A percentile compares a stretch with the other conserved stretches of the same genome.
phyloP scores from a whole-genome alignment of 78 protist species.

The Dictyostelium capitatum region DNA sequence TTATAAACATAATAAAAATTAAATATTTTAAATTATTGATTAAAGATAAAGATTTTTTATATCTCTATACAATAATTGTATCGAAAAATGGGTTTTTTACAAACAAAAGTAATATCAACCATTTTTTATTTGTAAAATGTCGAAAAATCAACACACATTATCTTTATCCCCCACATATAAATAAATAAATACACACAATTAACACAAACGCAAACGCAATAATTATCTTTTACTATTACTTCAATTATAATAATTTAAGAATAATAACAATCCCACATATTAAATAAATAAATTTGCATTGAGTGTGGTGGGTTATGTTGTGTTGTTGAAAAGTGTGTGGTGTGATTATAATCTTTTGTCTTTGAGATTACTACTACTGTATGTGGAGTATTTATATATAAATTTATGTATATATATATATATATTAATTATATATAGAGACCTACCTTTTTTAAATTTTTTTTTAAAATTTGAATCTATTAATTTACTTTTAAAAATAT shows the following conservation, averaged over 20 bases:
- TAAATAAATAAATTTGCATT: too few species aligned
- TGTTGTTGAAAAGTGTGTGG: too few species aligned
- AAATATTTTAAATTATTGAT: not conserved
- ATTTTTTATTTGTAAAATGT: slow-evolving; percentile 17
- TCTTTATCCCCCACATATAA: not conserved
- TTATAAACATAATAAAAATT: not conserved
- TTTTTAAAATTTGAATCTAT: too few species aligned
- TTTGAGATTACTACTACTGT: too few species aligned
- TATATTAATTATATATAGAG: too few species aligned
- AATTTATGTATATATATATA: not conserved
- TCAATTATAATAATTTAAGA: not conserved
- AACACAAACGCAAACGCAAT: not conserved
- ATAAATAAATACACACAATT: not conserved
- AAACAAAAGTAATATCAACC: not conserved
- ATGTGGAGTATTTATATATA: not conserved
- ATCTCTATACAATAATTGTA: slow-evolving; percentile 19
- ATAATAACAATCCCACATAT: not conserved
- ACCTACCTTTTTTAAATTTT: too few species aligned
- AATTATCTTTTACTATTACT: slow-evolving; percentile 18
- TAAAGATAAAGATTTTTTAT: not conserved
- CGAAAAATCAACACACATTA: slow-evolving; percentile 1
- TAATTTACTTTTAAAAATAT: too few species aligned
- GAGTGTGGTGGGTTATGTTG: too few species aligned
- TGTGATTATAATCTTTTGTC: too few species aligned
- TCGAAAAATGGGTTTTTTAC: not conserved